Evolutionary conservation across 2,329 filamentous ascomycete species (phyloP).

Genomic region (Periconia sp.): DNA sequence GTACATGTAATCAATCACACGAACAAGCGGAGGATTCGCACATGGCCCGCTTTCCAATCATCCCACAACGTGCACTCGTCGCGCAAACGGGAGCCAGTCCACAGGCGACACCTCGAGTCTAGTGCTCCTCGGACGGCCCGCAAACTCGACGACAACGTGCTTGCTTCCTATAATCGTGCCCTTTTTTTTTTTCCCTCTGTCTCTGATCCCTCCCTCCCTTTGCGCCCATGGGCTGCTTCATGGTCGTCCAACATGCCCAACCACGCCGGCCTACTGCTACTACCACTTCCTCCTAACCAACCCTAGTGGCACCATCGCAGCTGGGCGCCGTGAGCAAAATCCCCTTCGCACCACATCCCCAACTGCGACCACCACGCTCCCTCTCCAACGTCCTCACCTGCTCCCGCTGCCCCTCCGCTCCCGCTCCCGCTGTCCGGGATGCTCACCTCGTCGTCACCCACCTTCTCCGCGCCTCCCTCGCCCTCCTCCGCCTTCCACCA

Average conservation of each 20-base stretch:
- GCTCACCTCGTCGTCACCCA: constrained; percentile 40
- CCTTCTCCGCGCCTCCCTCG: constrained; percentile 40
- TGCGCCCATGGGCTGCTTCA: neutral
- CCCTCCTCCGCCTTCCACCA: constrained; percentile 38
- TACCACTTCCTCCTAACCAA: neutral
- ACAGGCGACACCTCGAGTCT: neutral
- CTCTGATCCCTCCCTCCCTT: neutral
- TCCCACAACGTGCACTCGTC: neutral
- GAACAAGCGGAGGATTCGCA: too few relatives aligned
- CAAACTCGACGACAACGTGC: neutral
- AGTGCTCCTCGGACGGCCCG: neutral
- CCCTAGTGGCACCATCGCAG: constrained; percentile 2
- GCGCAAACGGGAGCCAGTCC: neutral
- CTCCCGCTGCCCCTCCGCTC: neutral
- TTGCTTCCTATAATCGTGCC: neutral
- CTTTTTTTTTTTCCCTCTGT: neutral
- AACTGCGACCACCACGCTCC: neutral
- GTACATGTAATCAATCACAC: too few relatives aligned
- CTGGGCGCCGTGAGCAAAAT: neutral
- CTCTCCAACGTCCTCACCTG: neutral
- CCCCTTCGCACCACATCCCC: neutral
- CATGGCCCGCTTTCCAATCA: constrained; percentile 1
- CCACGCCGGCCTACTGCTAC: neutral
- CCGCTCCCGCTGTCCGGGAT: constrained; percentile 15
- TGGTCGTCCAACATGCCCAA: neutral